Evolutionary conservation across 108 stramenopile genomes (phyloP).

Genomic region (Seminavis robusta): DNA sequence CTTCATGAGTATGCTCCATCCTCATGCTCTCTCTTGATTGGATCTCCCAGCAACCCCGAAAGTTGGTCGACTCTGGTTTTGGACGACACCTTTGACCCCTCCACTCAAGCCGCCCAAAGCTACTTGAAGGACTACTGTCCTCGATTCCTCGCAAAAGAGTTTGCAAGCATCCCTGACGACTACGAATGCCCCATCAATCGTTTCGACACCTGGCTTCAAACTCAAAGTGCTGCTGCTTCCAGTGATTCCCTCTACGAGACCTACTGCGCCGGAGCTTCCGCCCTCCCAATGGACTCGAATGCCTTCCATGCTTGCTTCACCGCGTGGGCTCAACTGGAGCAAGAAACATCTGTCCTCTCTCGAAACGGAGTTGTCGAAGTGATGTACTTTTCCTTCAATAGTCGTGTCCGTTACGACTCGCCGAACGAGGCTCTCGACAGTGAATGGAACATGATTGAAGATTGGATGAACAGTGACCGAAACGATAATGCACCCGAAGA

Average conservation of each 20-base stretch:
- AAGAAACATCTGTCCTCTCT: conserved; percentile 16
- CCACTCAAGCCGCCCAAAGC: conserved; percentile 23
- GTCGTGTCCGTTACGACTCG: conserved; percentile 27
- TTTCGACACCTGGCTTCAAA: conserved; percentile 42
- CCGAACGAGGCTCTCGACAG: conserved; percentile 28
- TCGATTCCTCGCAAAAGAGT: conserved; percentile 31
- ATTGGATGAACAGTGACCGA: conserved; percentile 31
- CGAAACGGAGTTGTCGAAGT: conserved; percentile 27
- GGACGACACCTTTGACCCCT: conserved; percentile 41
- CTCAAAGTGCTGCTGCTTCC: conserved; percentile 13
- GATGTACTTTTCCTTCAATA: conserved; percentile 20
- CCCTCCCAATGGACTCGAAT: conserved; percentile 30
- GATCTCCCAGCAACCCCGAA: conserved; percentile 36
- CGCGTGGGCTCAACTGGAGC: conserved; percentile 18
- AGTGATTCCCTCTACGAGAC: conserved; percentile 26
- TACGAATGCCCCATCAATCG: conserved; percentile 40
- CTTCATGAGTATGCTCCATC: not conserved
- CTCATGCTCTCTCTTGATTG: not conserved
- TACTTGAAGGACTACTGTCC: conserved; percentile 39
- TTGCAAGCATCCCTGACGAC: conserved; percentile 2
- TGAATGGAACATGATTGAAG: conserved; percentile 39
- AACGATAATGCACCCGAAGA: conserved; percentile 17
- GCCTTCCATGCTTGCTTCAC: conserved; percentile 46
- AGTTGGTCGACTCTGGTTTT: conserved; percentile 37
- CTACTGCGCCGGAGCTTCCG: conserved; percentile 35